Evolutionary conservation across 352 stramenopile genomes (phyloP), one percentile per base, ranked within the genome.

Genomic region (Phytophthora sojae): DNA sequence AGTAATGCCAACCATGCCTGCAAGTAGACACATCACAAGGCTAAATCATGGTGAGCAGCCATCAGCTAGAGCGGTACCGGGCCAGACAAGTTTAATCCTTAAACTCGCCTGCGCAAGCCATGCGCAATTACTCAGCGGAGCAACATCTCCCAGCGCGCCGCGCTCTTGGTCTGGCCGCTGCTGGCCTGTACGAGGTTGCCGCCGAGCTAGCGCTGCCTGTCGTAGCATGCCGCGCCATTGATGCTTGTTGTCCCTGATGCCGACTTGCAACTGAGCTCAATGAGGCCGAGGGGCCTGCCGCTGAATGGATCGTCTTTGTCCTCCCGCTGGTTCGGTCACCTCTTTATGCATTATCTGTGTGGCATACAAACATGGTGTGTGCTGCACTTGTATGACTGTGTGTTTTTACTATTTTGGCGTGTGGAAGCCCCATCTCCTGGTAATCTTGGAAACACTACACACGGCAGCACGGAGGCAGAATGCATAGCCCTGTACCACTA

Each of bases 1-100:
- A 6, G 8, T 37, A 12, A 37, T 37, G 30, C 11, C 4, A 6
- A 37, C n/a, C 30, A n/a, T n/a, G n/a, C n/a, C n/a, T n/a, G n/a
- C n/a, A n/a, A n/a, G n/a, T n/a, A 45, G 30, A n/a, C n/a, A n/a
- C n/a, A n/a, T n/a, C 30, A 45, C 4, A n/a, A 45, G n/a, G n/a
- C n/a, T n/a, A n/a, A 17, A n/a, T 6, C 11, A 6, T n/a, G 15
- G 37, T 45, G n/a, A n/a, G 35, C 8, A 32, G 49, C 23, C 23
- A 35, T 55, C 49, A 55, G 19, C 45, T 53, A 53, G 45, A 26
- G 21, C 45, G 19, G 19, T 53, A 55, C 49, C 35, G 49, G 49
- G 12, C 30, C 30, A 37, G n/a, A n/a, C n/a, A n/a, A n/a, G n/a
- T n/a, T n/a, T n/a, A n/a, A n/a, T n/a, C n/a, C 30, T 37, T 35